phyloP scores from a whole-genome alignment of 176 grass and related monocot species.

The Saccharum spontaneum region DNA sequence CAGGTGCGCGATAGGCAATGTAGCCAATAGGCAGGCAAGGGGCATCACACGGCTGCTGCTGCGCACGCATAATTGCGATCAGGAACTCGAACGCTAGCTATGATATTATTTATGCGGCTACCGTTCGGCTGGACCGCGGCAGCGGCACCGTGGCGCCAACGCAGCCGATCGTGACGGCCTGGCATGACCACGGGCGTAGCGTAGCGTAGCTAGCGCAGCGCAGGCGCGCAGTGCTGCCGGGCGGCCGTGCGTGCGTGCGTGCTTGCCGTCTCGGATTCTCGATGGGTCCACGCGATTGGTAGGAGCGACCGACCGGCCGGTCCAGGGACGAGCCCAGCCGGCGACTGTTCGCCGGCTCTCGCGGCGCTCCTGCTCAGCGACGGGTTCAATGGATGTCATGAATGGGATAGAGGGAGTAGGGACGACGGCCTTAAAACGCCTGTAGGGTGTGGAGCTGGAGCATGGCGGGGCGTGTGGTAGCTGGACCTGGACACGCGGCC shows the following conservation, averaged over 20 bases:
- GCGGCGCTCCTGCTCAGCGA: neutral
- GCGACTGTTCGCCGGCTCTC: neutral
- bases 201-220: no score
- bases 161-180: neutral
- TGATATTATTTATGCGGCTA: neutral
- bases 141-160: neutral
- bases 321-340: neutral
- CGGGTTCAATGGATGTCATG: neutral
- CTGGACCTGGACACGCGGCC: neutral
- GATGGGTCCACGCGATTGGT: neutral
- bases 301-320: no score
- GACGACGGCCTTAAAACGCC: neutral
- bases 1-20: neutral
- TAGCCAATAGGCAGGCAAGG: neutral
- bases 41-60: neutral
- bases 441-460: neutral
- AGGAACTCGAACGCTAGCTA: neutral
- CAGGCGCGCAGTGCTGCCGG: no score
- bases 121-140: neutral
- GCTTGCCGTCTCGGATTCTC: neutral
- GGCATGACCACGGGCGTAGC: neutral
- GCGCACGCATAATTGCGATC: neutral
- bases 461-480: constrained; percentile 8
- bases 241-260: neutral
- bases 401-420: neutral